Evolutionary conservation across 2,329 filamentous ascomycete genomes (phyloP), one percentile per base, ranked within the genome.

Genomic region (Microthyrium microscopicum): DNA sequence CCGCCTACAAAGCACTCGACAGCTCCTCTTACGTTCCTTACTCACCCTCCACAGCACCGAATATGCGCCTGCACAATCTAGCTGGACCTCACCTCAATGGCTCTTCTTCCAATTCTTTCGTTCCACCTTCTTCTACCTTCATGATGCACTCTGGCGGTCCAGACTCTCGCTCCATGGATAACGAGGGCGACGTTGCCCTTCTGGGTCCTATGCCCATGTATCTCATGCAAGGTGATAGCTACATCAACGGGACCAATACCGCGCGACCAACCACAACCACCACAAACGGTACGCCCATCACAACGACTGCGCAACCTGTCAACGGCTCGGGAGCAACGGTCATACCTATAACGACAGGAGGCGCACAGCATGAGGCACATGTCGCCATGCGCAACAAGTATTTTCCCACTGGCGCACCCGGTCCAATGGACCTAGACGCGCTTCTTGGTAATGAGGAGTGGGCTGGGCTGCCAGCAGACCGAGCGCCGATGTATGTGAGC

Each of bases 131-230:
- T 21, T 38, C 35, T 19, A 38, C 34, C 12, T 38, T 38, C 29
- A 39, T 38, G 35, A 26, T 34, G 21, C 17, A 34, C 22, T 17
- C 29, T 16, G 17, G 15, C 21, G 31, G 27, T 9, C 27, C 9
- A 17, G 16, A 34, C 5, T 13, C 28, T 19, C 17, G 13, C 16
- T 22, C 26, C n/a, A 26, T 27, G 26, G 44, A 48, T 40, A 73
- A 76, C 41, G 74, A 77, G 34, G 68, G 80, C 32, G 78, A 84
- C 45, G 77, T 76, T 13, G 77, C 83, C 41, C 61, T 84, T 9
- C 70, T 81, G 37, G 74, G 72, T 0, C 70, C 77, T 1, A 62
- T 82, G 24, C 76, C 77, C 12, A 70, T 76, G 24, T 85, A 81
- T 46, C 60, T 83, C 43, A 68, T 78, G 54, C 69, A 74, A 29